Evolutionary conservation across 2,329 filamentous ascomycete species (phyloP), one percentile per base, ranked within the genome.

Genomic region (Ilyonectria mors-panacis): DNA sequence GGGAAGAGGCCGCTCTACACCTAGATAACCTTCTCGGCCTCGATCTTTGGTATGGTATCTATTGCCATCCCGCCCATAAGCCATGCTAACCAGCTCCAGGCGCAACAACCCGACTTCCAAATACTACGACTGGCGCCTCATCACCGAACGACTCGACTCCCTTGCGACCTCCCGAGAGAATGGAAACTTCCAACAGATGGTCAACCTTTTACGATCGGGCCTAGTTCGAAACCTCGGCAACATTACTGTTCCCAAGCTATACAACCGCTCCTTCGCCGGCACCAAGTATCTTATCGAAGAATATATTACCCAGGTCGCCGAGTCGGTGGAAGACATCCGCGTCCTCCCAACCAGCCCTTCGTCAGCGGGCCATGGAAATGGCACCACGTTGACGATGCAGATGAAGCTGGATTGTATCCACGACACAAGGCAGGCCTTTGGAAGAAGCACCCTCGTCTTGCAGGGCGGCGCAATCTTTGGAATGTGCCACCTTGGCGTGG

Each of bases 391-490:
- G 71, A 92, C 90, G 17, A 91, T 89, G 42, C 92, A 95, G 81
- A 89, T 90, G 65, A 97, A 97, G 82, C 84, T 97, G 62, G 93
- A 97, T 80, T 89, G 97, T 63, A 85, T 97, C 59, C 93, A 96
- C 75, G 94, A 97, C 80, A 94, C 94, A 10, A 87, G 95, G 12
- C 94, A 96, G 78, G 93, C 94, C 0, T 97, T 97, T 81, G 95
- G 95, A 10, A 87, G 94, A 70, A 96, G 92, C 63, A 94, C 93
- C 1, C 85, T 98, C 26, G 92, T 98, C 5, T 82, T 98, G 1
- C 94, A 98, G 78, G 95, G 95, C 54, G 95, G 95, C 15, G 93
- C 94, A 47, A 95, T 97, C 65, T 97, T 98, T 75, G 95, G 95
- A 2, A 83, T 97, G 10, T 97, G 94, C 75, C 95, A 98, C 80